Evolutionary conservation across 176 grass and related monocot species (phyloP).

Genomic region (Rhynchospora pubera): DNA sequence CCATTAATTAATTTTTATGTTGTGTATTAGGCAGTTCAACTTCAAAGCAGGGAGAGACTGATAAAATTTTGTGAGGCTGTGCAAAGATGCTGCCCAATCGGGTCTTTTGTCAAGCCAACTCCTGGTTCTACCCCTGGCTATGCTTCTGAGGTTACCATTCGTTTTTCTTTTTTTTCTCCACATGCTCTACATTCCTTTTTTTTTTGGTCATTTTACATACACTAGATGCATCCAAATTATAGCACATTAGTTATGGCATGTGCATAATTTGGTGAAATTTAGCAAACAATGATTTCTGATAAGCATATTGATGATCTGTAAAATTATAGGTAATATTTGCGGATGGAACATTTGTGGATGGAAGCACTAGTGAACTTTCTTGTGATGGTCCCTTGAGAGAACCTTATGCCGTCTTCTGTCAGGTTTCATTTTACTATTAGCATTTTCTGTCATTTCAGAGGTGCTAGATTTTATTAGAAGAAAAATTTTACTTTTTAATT

Average conservation of each 20-base stretch:
- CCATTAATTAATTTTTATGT: not conserved
- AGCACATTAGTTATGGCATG: not conserved
- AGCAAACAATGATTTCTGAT: not conserved
- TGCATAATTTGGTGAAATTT: not conserved
- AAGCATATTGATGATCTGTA: not conserved
- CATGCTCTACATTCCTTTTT: not conserved
- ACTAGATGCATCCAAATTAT: not conserved
- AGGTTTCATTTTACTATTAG: constrained; percentile 34
- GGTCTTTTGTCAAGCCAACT: constrained; percentile 81
- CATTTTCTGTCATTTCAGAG: not conserved
- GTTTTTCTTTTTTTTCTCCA: too few relatives aligned
- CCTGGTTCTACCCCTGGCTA: constrained; percentile 90
- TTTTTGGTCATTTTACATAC: not conserved
- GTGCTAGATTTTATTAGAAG: too few relatives aligned
- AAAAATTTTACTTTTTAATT: not conserved
- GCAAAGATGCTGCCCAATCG: constrained; percentile 78
- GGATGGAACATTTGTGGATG: constrained; percentile 89
- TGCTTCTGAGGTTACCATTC: constrained; percentile 72
- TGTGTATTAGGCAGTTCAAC: constrained; percentile 59
- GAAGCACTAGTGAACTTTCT: constrained; percentile 88
- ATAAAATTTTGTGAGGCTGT: constrained; percentile 89
- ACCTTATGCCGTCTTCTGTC: constrained; percentile 90
- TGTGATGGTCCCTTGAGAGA: constrained; percentile 93
- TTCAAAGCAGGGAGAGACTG: constrained; percentile 63
- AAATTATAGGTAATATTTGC: constrained; percentile 84